Conservation (phyloP, 2,329 filamentous ascomycete genomes). For the Clonostachys byssicola region DNA sequence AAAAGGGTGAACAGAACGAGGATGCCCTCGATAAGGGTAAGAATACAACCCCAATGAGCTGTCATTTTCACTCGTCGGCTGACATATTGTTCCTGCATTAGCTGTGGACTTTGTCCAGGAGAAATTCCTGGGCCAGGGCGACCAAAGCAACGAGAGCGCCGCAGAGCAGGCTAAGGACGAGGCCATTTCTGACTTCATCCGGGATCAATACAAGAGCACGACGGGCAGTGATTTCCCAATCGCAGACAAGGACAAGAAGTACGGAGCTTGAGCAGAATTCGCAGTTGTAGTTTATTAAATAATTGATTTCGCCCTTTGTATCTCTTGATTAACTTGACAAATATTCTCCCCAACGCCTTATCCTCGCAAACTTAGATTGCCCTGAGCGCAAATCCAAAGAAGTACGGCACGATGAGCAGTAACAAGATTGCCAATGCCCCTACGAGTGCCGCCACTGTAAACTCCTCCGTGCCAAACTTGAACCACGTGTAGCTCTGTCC, state of each 20-base stretch:
- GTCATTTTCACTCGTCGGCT: not conserved
- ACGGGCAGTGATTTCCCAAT: slow-evolving; percentile 68
- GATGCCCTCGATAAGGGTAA: slow-evolving; percentile 78
- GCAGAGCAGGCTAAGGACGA: slow-evolving; percentile 82
- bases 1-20: slow-evolving; percentile 75
- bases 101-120: slow-evolving; percentile 77
- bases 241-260: slow-evolving; percentile 58
- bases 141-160: slow-evolving; percentile 69
- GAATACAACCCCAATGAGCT: not conserved
- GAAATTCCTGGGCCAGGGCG: slow-evolving; percentile 64
- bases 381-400: not conserved
- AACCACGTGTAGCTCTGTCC: slow-evolving; percentile 1
- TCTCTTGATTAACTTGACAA: no score
- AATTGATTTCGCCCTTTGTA: no score
- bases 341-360: no score
- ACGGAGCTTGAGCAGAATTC: slow-evolving; percentile 8
- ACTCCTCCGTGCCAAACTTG: slow-evolving; percentile 10
- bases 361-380: no score
- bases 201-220: slow-evolving; percentile 62
- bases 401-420: slow-evolving; percentile 1
- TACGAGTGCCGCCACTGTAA: slow-evolving; percentile 1
- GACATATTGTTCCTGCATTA: slow-evolving; percentile 21
- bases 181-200: slow-evolving; percentile 69
- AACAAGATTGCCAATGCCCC: not conserved
- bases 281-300: no score